Percentiles rank a stretch among this genome's conserved stretches.
Conservation (phyloP, 495 filamentous ascomycete genomes). For the Lasiosphaeria hispida region DNA sequence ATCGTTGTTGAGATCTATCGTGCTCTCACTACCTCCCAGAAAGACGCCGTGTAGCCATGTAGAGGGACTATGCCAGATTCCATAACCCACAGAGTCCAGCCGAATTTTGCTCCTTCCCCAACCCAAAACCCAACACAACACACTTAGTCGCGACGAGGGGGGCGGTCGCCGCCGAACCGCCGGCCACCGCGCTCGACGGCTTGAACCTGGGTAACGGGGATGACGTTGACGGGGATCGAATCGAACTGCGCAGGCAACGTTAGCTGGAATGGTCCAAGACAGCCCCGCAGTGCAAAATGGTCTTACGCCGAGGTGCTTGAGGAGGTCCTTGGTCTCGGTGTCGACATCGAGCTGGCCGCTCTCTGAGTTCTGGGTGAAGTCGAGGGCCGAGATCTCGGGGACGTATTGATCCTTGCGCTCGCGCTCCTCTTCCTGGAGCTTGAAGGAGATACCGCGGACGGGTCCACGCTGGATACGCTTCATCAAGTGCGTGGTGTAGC, state of each 20-base stretch:
- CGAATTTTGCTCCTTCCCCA: constrained; percentile 14
- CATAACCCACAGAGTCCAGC: constrained; percentile 32
- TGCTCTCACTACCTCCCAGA: constrained; percentile 45
- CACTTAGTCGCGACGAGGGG: constrained; percentile 44
- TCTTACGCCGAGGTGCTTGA: constrained; percentile 98
- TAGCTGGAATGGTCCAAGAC: background rate
- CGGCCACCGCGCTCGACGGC: constrained; percentile 68
- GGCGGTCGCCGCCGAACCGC: constrained; percentile 44
- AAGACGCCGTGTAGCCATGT: constrained; percentile 49
- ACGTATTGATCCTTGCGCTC: constrained; percentile 99
- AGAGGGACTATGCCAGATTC: constrained; percentile 31
- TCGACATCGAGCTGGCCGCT: constrained; percentile 92
- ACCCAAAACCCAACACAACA: constrained; percentile 17
- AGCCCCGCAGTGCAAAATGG: background rate
- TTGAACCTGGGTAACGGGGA: constrained; percentile 86
- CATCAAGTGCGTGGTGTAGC: constrained; percentile 95
- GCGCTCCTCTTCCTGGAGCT: constrained; percentile 99
- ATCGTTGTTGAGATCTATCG: constrained; percentile 51
- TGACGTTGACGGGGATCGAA: constrained; percentile 91
- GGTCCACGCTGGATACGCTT: constrained; percentile 99
- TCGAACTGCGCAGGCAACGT: constrained; percentile 69
- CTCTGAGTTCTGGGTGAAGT: constrained; percentile 90
- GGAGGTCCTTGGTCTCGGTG: constrained; percentile 92
- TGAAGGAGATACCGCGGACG: constrained; percentile 99
- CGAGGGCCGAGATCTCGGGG: constrained; percentile 95